Evolutionary conservation across 495 filamentous ascomycete species (phyloP).

Genomic region (Penicillium riverlandense): DNA sequence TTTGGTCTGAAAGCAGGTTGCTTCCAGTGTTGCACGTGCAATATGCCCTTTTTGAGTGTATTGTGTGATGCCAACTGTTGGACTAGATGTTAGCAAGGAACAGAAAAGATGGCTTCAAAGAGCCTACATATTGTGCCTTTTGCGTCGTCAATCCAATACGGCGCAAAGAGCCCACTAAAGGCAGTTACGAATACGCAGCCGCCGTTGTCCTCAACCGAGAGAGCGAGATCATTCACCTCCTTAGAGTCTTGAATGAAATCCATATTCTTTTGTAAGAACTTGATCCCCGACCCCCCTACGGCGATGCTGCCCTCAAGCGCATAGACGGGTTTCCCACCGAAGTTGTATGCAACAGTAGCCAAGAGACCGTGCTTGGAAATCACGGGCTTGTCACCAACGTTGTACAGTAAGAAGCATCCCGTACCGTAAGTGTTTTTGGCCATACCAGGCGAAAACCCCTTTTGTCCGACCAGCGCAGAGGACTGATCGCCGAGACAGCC

Average conservation of each 20-base stretch:
- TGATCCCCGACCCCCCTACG: constrained; percentile 85
- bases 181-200: constrained; percentile 94
- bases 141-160: constrained; percentile 96
- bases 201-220: constrained; percentile 76
- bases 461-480: constrained; percentile 85
- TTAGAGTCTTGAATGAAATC: constrained; percentile 66
- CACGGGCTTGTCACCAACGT: constrained; percentile 84
- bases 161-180: constrained; percentile 91
- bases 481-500: constrained; percentile 94
- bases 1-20: constrained; percentile 91
- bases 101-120: background rate
- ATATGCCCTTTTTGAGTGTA: constrained; percentile 88
- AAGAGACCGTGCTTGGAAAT: constrained; percentile 86
- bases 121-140: constrained; percentile 78
- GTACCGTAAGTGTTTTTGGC: constrained; percentile 98
- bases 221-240: constrained; percentile 75
- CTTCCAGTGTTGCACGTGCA: constrained; percentile 87
- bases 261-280: constrained; percentile 84
- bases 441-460: constrained; percentile 77
- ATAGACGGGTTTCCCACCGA: constrained; percentile 74
- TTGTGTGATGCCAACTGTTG: constrained; percentile 82
- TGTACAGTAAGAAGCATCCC: constrained; percentile 91
- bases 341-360: constrained; percentile 73
- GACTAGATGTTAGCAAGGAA: background rate
- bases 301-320: constrained; percentile 91